Conservation (phyloP, 2,329 filamentous ascomycete species). For the Meredithiella fracta region DNA sequence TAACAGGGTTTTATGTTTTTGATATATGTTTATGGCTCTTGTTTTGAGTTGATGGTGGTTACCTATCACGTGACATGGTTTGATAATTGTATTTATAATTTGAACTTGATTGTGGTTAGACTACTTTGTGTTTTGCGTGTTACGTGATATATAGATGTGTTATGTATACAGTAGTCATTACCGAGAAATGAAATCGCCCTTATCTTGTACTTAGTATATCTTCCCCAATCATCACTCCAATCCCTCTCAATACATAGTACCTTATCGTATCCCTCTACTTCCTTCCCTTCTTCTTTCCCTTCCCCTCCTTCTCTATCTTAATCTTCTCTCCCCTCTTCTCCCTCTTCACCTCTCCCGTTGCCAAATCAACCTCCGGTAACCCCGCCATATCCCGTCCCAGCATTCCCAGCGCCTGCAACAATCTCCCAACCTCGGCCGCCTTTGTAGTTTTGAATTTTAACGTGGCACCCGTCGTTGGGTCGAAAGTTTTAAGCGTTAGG, state of each 20-base stretch:
- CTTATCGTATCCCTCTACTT: conserved; percentile 6
- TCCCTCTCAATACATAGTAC: neutral
- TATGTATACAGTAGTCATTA: neutral
- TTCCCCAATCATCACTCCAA: neutral
- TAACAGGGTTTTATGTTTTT: conserved; percentile 6
- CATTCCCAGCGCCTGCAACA: conserved; percentile 61
- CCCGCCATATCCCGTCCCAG: conserved; percentile 55
- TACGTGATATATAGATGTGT: neutral
- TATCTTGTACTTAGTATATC: neutral
- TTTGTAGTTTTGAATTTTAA: conserved; percentile 88
- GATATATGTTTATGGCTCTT: conserved; percentile 1
- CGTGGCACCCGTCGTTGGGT: conserved; percentile 62
- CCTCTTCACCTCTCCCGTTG: conserved; percentile 18
- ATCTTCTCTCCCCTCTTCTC: conserved; percentile 22
- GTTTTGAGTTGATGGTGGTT: neutral
- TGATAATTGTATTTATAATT: neutral
- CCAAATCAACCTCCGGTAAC: conserved; percentile 27
- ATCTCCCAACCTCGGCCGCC: conserved; percentile 70
- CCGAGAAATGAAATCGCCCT: too few species aligned
- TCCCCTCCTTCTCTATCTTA: conserved; percentile 50
- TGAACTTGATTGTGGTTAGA: neutral
- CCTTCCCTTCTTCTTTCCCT: conserved; percentile 41
- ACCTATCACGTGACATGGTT: neutral
- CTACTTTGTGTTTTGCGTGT: neutral
- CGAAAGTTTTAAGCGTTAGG: conserved; percentile 78